Evolutionary conservation across 495 filamentous ascomycete species (phyloP).

Genomic region (Collariella sp.): DNA sequence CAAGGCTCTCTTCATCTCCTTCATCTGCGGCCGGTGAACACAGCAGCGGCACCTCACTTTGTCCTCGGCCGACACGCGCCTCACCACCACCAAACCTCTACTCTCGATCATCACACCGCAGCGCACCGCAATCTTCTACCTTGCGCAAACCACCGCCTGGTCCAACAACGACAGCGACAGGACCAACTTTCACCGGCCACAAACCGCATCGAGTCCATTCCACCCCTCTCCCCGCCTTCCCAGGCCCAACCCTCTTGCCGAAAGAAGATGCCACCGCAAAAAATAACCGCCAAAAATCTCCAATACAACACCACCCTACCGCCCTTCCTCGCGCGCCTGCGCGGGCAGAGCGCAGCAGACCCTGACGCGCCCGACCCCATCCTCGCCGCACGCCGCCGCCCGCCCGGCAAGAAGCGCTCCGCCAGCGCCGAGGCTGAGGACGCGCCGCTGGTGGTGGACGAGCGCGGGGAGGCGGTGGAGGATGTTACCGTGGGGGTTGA

Average conservation of each 20-base stretch:
- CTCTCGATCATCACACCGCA: too few relatives aligned
- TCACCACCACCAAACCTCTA: too few relatives aligned
- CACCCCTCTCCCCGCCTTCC: background rate
- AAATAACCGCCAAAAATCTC: conserved; percentile 48
- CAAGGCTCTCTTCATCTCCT: too few relatives aligned
- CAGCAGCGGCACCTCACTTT: too few relatives aligned
- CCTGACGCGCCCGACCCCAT: conserved; percentile 34
- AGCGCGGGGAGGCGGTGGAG: conserved; percentile 36
- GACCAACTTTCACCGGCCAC: too few relatives aligned
- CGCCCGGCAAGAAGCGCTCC: conserved; percentile 30
- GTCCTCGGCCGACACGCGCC: too few relatives aligned
- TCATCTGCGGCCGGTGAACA: too few relatives aligned
- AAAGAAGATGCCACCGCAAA: conserved; percentile 24
- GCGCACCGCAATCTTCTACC: too few relatives aligned
- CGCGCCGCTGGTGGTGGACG: conserved; percentile 39
- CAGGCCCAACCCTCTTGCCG: background rate
- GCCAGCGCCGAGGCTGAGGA: conserved; percentile 44
- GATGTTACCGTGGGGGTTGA: conserved; percentile 30
- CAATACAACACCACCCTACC: conserved; percentile 42
- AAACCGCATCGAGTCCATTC: background rate
- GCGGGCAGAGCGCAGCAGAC: conserved; percentile 28
- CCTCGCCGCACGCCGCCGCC: conserved; percentile 34
- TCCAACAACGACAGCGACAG: too few relatives aligned
- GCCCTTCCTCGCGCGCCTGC: conserved; percentile 46
- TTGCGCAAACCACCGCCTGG: too few relatives aligned